Base-by-base conservation (phyloP, 495 filamentous ascomycete genomes). In the Penicillium mononematosum region DNA sequence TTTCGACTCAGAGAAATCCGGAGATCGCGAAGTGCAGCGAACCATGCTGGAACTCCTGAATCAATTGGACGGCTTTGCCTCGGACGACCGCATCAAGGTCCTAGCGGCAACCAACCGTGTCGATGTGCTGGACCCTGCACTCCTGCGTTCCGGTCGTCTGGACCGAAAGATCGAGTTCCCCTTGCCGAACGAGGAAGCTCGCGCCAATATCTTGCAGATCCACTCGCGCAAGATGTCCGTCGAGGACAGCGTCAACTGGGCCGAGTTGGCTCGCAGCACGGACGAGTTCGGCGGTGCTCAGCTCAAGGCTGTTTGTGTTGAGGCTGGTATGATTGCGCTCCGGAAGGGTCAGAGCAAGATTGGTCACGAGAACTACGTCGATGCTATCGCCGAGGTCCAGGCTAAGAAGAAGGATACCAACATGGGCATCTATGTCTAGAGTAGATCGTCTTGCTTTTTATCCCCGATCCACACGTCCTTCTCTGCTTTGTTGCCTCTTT, bases 121-220 rank as follows among this genome's bases (percentile, higher is more conserved):
- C 47, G 94, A 99, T 65, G 95, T 99, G 16, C 84, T 99, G 16
- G 94, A 99, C 70, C 94, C 94, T 2, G 94, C 94, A 9, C 80
- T 99, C 34, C 82, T 99, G 34, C 88, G 94, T 64, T 96, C 91
- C 24, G 94, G 94, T 39, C 91, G 94, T 78, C 78, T 99, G 58
- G 94, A 99, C 70, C 86, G 94, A 66, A 99, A 99, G 79, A 99
- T 99, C 75, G 94, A 99, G 76, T 99, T 98, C 79, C 95, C 94
- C 4, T 83, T 98, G 17, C 94, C 94, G n/a, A 99, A 98, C 75
- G 94, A 98, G 75, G 94, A 99, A 75, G 92, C 95, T 2, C 88
- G 94, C 25, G 92, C 93, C 9, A 92, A 98, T 76, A 99, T 99
- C 73, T 78, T 99, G 59, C 89, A 89, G 73, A 99, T 99, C 62